Percentiles rank a stretch among this genome's conserved stretches.
These are phyloP conservation scores for Petunia hybrid DNA, from an alignment of 305 asterid species.

Conservation along the genomic window DNA sequence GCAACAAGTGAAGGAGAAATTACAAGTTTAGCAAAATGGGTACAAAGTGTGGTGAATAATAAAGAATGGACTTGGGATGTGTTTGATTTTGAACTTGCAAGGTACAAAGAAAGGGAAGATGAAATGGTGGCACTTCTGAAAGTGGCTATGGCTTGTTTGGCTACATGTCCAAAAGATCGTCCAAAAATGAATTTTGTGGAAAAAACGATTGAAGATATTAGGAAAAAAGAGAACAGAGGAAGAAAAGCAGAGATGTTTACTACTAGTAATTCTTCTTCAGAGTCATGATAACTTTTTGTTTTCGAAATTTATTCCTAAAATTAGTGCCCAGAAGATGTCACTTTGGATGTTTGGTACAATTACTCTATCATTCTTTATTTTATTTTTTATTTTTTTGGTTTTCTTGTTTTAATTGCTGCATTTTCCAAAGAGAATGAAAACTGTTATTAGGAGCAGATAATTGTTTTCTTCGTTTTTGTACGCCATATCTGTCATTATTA, in stretches of 20 bases:
- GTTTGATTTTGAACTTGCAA: constrained; percentile 47
- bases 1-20: constrained; percentile 36
- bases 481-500: not conserved
- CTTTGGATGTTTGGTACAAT: constrained; percentile 8
- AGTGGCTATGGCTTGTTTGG: constrained; percentile 52
- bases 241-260: not conserved
- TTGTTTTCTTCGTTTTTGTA: not conserved
- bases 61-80: constrained; percentile 50
- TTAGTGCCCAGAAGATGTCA: not conserved
- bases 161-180: constrained; percentile 42
- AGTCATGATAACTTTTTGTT: not conserved
- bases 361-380: not conserved
- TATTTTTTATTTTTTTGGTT: not conserved
- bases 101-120: constrained; percentile 47
- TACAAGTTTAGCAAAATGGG: constrained; percentile 42
- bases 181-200: constrained; percentile 45
- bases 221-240: not conserved
- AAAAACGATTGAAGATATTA: constrained; percentile 43
- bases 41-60: constrained; percentile 32
- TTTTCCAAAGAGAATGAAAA: not conserved
- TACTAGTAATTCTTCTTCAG: not conserved
- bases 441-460: not conserved
- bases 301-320: not conserved
- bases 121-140: constrained; percentile 47
- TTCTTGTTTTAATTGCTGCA: not conserved